These are phyloP conservation scores for Clathrospora elynae DNA, from an alignment of 2,329 filamentous ascomycete species.

Conservation along the genomic window DNA sequence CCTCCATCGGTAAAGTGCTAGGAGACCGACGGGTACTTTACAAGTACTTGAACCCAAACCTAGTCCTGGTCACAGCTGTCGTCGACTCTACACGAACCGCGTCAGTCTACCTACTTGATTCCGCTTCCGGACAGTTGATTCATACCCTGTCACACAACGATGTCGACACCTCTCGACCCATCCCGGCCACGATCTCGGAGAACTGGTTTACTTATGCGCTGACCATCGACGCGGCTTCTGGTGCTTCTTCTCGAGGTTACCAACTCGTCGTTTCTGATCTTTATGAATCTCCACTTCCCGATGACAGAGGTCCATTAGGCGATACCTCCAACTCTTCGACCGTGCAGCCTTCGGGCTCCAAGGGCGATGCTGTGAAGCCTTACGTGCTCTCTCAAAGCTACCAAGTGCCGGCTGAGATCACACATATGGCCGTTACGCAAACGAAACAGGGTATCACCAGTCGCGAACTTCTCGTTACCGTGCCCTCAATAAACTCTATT, in stretches of 20 bases:
- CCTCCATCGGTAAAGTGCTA: constrained; percentile 92
- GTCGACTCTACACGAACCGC: constrained; percentile 64
- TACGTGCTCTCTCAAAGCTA: constrained; percentile 80
- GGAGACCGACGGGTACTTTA: constrained; percentile 92
- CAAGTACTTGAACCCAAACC: constrained; percentile 93
- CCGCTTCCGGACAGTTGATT: constrained; percentile 80
- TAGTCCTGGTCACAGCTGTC: constrained; percentile 74
- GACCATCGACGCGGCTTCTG: constrained; percentile 58
- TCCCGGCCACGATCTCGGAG: constrained; percentile 81
- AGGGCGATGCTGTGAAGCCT: constrained; percentile 65
- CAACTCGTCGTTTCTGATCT: constrained; percentile 86
- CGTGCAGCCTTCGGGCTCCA: constrained; percentile 66
- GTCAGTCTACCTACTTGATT: constrained; percentile 81
- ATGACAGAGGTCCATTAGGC: constrained; percentile 81
- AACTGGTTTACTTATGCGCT: constrained; percentile 95
- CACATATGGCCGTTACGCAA: constrained; percentile 79
- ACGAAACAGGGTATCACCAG: constrained; percentile 91
- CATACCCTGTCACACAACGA: constrained; percentile 71
- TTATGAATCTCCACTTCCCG: constrained; percentile 81
- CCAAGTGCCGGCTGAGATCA: constrained; percentile 78
- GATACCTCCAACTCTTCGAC: constrained; percentile 75
- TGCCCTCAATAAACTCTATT: constrained; percentile 74
- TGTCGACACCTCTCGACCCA: constrained; percentile 74
- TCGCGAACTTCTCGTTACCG: constrained; percentile 77
- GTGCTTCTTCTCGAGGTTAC: constrained; percentile 72